phyloP scores from a whole-genome alignment of 495 filamentous ascomycete genomes.

The Geoglossum glabrum region DNA sequence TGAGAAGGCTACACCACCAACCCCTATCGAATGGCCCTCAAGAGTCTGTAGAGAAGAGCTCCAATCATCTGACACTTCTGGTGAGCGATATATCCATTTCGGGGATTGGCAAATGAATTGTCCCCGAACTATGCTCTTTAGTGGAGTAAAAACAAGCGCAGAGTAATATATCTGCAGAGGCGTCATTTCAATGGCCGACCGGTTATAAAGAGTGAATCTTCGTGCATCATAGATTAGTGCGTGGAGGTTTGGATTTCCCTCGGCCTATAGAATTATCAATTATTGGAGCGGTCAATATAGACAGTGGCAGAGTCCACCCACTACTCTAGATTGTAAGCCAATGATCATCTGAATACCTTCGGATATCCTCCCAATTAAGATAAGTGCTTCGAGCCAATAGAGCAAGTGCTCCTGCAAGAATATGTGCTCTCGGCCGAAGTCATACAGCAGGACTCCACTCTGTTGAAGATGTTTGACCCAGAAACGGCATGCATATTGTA shows the following conservation, averaged over 20 bases:
- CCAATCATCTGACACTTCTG: conserved; percentile 1
- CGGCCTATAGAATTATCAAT: neutral
- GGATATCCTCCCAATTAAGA: too few relatives aligned
- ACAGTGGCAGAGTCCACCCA: too few relatives aligned
- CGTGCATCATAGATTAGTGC: conserved; percentile 18
- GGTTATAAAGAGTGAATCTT: conserved; percentile 17
- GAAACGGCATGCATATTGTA: too few relatives aligned
- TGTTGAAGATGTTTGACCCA: conserved; percentile 24
- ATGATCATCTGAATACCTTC: too few relatives aligned
- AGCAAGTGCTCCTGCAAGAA: too few relatives aligned
- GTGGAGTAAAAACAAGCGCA: neutral
- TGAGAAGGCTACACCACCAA: neutral
- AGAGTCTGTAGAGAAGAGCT: conserved; percentile 2
- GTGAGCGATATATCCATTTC: neutral
- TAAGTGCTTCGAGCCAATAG: too few relatives aligned
- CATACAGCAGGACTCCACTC: conserved; percentile 7
- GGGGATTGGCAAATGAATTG: neutral
- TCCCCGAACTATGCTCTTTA: neutral
- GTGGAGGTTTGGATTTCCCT: neutral
- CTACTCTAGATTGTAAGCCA: neutral
- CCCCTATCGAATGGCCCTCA: neutral
- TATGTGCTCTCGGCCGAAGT: neutral
- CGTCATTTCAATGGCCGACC: conserved; percentile 11
- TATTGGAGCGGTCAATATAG: neutral
- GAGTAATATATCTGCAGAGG: conserved; percentile 16